Conservation (phyloP, 148 eudicot genomes). For the Silene conica region DNA sequence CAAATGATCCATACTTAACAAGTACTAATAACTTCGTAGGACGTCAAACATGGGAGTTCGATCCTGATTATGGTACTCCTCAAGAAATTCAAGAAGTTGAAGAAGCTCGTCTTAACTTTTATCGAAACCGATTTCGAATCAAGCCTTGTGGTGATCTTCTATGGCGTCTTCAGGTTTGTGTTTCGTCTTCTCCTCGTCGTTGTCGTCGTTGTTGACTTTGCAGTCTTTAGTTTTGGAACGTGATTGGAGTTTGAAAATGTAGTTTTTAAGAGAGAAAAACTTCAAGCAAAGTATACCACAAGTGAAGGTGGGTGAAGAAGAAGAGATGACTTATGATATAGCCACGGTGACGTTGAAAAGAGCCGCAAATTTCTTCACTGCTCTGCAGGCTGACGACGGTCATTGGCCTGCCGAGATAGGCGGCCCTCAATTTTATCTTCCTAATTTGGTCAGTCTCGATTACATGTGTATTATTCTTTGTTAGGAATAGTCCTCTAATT, state of each 20-base stretch:
- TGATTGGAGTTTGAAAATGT: not conserved
- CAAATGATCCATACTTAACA: conserved; percentile 20
- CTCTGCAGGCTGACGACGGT: conserved; percentile 46
- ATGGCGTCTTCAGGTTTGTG: conserved; percentile 33
- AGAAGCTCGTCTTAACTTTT: conserved; percentile 24
- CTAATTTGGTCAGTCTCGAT: conserved; percentile 29
- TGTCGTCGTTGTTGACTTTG: too few relatives aligned
- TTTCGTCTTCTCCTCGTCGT: too few relatives aligned
- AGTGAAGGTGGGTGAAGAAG: conserved; percentile 31
- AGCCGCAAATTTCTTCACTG: conserved; percentile 26
- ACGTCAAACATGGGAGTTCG: conserved; percentile 42
- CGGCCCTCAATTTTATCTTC: conserved; percentile 38
- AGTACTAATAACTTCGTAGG: conserved; percentile 37
- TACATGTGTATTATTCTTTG: too few relatives aligned
- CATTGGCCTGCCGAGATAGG: conserved; percentile 52
- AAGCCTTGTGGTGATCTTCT: conserved; percentile 35
- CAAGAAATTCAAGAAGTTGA: conserved; percentile 35
- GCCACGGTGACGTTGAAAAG: conserved; percentile 32
- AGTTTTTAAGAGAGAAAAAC: conserved; percentile 38
- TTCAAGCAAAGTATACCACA: conserved; percentile 27
- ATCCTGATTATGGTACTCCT: conserved; percentile 30
- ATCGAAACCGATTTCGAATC: conserved; percentile 19
- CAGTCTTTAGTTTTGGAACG: too few relatives aligned
- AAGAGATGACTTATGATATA: conserved; percentile 32
- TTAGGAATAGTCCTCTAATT: too few relatives aligned